Percentiles rank a stretch among this genome's conserved stretches.
These are phyloP conservation scores for Termitomyces bulborhizus DNA, from an alignment of 768 basidiomycete genomes.

Conservation along the genomic window DNA sequence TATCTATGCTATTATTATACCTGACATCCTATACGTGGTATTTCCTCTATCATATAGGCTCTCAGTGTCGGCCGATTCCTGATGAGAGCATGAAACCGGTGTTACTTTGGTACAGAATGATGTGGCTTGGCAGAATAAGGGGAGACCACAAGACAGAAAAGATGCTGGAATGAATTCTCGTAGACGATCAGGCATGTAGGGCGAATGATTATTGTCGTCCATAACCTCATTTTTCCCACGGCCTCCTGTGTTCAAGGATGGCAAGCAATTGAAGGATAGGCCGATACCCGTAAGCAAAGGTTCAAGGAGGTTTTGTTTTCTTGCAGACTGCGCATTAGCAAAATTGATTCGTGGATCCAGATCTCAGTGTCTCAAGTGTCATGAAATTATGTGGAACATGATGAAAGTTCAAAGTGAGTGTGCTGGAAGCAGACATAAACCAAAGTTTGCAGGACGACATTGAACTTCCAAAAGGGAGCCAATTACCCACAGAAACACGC, in stretches of 20 bases:
- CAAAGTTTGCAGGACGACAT: background rate
- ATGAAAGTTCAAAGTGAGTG: background rate
- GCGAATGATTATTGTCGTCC: background rate
- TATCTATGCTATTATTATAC: too few species aligned
- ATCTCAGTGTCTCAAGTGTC: background rate
- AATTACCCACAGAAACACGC: background rate
- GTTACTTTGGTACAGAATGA: background rate
- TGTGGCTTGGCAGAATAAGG: background rate
- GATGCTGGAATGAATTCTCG: background rate
- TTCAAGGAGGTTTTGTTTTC: background rate
- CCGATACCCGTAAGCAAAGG: background rate
- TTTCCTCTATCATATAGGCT: too few species aligned
- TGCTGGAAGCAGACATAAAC: background rate
- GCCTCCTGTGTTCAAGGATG: background rate
- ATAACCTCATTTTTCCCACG: background rate
- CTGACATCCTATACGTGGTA: too few species aligned
- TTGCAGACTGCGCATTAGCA: background rate
- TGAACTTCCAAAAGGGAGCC: background rate
- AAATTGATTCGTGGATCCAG: background rate
- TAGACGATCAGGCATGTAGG: slow-evolving; percentile 15
- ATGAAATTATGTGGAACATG: background rate
- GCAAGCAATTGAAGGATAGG: background rate
- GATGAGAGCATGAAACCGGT: too few species aligned
- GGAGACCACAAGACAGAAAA: background rate
- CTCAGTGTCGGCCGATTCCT: too few species aligned